Evolutionary conservation across 1,139 yeast genomes (phyloP).

Genomic region (Protomyces lactucae-debilis): DNA sequence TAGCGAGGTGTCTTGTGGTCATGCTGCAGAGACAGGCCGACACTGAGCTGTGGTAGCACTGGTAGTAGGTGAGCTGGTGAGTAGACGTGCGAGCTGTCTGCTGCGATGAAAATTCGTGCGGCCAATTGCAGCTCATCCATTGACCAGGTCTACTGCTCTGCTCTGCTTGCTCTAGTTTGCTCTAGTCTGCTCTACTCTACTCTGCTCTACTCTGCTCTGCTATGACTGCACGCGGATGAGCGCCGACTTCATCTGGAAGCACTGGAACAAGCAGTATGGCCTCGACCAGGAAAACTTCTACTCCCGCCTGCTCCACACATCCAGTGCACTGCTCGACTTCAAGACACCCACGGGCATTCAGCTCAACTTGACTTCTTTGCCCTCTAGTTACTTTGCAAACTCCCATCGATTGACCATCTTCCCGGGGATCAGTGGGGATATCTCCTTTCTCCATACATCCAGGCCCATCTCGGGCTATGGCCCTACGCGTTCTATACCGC

Average conservation of each 20-base stretch:
- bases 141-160: neutral
- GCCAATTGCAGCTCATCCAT: neutral
- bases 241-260: constrained; percentile 25
- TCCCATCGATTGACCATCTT: constrained; percentile 67
- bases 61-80: neutral
- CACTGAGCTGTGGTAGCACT: neutral
- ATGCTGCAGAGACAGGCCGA: neutral
- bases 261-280: constrained; percentile 24
- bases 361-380: constrained; percentile 64
- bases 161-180: neutral
- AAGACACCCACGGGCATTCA: constrained; percentile 64
- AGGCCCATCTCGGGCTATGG: constrained; percentile 50
- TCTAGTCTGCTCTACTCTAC: too few relatives aligned
- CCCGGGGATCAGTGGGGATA: constrained; percentile 69
- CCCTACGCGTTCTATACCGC: constrained; percentile 50
- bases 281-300: constrained; percentile 23
- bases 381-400: constrained; percentile 68
- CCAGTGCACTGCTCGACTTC: constrained; percentile 57
- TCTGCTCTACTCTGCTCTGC: neutral
- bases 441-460: constrained; percentile 75
- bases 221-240: neutral
- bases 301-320: constrained; percentile 28
- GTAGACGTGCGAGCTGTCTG: neutral
- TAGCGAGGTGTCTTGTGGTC: constrained; percentile 11
- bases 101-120: neutral